phyloP scores from a whole-genome alignment of 257 asterid genomes.

The Penstemon barbatus region DNA sequence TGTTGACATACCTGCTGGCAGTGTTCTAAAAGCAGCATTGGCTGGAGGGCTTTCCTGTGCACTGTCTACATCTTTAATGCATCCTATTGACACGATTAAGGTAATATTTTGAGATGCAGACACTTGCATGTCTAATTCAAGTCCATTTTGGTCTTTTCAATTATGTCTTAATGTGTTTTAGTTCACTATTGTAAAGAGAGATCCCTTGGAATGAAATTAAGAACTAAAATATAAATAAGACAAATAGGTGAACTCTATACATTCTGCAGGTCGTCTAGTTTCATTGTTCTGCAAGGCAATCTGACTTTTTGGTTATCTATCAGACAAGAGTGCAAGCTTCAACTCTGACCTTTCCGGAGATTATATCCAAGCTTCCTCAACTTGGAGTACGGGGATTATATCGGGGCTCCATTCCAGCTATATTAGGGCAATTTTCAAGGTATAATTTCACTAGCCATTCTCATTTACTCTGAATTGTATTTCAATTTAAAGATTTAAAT shows the following conservation, averaged over 20 bases:
- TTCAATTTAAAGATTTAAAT: constrained; percentile 9
- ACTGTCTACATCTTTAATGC: constrained; percentile 81
- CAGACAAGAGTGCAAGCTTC: constrained; percentile 99
- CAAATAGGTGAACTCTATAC: constrained; percentile 25
- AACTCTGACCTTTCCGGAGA: constrained; percentile 79
- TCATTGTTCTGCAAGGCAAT: constrained; percentile 30
- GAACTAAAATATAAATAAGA: constrained; percentile 16
- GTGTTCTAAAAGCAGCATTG: constrained; percentile 93
- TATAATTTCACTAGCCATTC: constrained; percentile 22
- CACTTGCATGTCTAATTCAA: neutral
- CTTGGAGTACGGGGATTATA: constrained; percentile 81
- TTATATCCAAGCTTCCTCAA: constrained; percentile 84
- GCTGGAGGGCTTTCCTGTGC: constrained; percentile 99
- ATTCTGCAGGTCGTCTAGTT: constrained; percentile 31
- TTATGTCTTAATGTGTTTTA: constrained; percentile 6
- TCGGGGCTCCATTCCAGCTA: constrained; percentile 95
- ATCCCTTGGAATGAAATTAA: constrained; percentile 16
- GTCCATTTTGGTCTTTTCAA: constrained; percentile 9
- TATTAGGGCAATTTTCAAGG: constrained; percentile 97
- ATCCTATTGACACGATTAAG: constrained; percentile 94
- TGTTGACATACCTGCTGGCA: constrained; percentile 85
- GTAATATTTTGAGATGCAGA: constrained; percentile 37
- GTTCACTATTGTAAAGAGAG: constrained; percentile 12
- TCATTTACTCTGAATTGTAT: constrained; percentile 5
- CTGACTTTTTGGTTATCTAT: constrained; percentile 41